Base-by-base conservation (phyloP, 305 asterid species). In the Andrographis paniculata region DNA sequence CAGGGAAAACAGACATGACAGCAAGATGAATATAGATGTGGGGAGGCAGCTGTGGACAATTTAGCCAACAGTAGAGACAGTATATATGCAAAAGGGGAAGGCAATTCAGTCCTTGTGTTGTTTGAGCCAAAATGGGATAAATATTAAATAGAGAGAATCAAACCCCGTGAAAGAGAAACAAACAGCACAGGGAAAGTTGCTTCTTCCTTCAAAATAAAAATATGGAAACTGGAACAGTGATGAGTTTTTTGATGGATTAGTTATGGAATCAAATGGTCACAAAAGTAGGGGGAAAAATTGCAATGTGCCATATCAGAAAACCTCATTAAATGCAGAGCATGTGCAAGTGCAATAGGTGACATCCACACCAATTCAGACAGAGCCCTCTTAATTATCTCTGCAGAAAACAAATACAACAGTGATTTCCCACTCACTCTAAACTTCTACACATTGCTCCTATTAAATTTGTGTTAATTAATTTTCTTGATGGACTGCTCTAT, bases 111-210 rank as follows among this genome's bases (percentile, higher is more conserved):
- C 14, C 10, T 43, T 12, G 24, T 62, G 43, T 37, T 46, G 63
- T 48, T 62, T 47, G 58, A 55, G 53, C 42, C 36, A 48, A 39
- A 58, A 48, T 10, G 58, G 59, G 59, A 35, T 46, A 19, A n/a
- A 55, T 63, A 65, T 63, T 71, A 56, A 63, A 63, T 61, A 15
- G 44, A 53, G 70, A 66, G 81, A 77, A 79, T 75, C 86, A 67
- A 56, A 24, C 36, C 83, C 76, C 93, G 87, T 76, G 87, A 81
- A 33, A 10, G 12, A 2, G 54, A 58, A 31, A 19, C n/a, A 31
- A 50, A 42, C 18, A 35, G 15, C 51, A n/a, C 41, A 17, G 22
- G 33, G 23, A 9, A 16, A 27, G 21, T 44, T 44, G 13, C 6
- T 44, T 5, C 19, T 4, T 20, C 6, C 13, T 47, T 27, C 6